A percentile compares a stretch with the other conserved stretches of the same genome.
Conservation (phyloP, 495 filamentous ascomycete species). For the Penicillium bovifimosum region DNA sequence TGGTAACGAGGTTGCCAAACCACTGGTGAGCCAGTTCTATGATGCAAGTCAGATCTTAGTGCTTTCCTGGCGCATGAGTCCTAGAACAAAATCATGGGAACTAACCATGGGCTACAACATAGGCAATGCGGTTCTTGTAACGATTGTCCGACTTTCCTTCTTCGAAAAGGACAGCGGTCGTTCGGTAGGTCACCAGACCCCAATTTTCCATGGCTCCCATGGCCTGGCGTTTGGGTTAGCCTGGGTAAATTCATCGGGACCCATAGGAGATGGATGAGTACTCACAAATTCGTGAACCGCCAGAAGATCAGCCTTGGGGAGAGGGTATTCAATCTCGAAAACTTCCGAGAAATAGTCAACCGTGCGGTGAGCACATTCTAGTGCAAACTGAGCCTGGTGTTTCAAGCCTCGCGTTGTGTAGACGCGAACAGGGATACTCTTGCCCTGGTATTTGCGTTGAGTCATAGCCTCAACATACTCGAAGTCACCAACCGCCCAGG, state of each 20-base stretch:
- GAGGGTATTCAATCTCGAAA: slow-evolving; percentile 90
- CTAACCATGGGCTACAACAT: slow-evolving; percentile 76
- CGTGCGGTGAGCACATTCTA: slow-evolving; percentile 79
- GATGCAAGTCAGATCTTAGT: background rate
- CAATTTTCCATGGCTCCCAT: slow-evolving; percentile 80
- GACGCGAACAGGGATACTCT: slow-evolving; percentile 84
- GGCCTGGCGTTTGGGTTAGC: slow-evolving; percentile 46
- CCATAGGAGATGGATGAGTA: slow-evolving; percentile 2
- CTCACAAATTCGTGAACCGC: slow-evolving; percentile 94
- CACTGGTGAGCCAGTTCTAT: slow-evolving; percentile 92
- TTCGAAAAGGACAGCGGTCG: slow-evolving; percentile 88
- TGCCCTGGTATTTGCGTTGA: slow-evolving; percentile 79
- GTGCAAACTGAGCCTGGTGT: slow-evolving; percentile 78
- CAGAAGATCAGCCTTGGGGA: slow-evolving; percentile 91
- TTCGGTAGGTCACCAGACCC: slow-evolving; percentile 94
- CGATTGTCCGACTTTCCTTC: slow-evolving; percentile 81
- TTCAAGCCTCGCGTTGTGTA: slow-evolving; percentile 90
- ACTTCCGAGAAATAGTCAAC: slow-evolving; percentile 93
- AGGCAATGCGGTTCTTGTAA: slow-evolving; percentile 86
- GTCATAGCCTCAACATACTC: slow-evolving; percentile 92
- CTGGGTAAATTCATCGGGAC: background rate
- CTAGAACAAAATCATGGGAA: slow-evolving; percentile 3
- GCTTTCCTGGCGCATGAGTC: background rate
- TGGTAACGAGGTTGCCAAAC: slow-evolving; percentile 90
- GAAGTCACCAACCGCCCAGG: slow-evolving; percentile 96